These are phyloP conservation scores for Ogataea nonfermentans DNA, from an alignment of 805 yeast species.

Conservation along the genomic window DNA sequence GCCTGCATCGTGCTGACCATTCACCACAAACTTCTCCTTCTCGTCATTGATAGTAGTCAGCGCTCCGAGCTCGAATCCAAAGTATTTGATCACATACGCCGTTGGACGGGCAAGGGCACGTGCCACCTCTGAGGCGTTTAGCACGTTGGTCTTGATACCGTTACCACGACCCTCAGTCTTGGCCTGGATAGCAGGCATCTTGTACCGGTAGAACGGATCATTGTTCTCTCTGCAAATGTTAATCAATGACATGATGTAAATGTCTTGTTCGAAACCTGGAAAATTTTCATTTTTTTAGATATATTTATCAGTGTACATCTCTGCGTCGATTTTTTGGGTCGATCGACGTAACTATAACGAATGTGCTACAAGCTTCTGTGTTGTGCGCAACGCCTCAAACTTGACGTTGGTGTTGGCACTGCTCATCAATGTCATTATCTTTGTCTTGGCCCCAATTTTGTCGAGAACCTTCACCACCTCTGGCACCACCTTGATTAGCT, in stretches of 20 bases:
- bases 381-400: constrained; percentile 91
- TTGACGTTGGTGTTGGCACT: constrained; percentile 82
- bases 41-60: constrained; percentile 81
- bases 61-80: constrained; percentile 97
- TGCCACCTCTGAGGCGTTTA: constrained; percentile 89
- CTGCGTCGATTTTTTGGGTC: constrained; percentile 1
- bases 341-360: constrained; percentile 39
- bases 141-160: constrained; percentile 95
- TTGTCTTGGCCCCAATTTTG: constrained; percentile 63
- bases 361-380: constrained; percentile 90
- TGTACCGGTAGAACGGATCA: constrained; percentile 98
- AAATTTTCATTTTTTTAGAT: constrained; percentile 4
- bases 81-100: constrained; percentile 85
- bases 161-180: constrained; percentile 99
- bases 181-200: constrained; percentile 97
- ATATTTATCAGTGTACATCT: constrained; percentile 5
- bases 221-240: constrained; percentile 96
- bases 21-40: constrained; percentile 84
- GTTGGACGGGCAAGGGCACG: constrained; percentile 94
- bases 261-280: background rate
- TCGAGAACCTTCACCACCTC: constrained; percentile 55
- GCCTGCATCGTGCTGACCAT: constrained; percentile 89
- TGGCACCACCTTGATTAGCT: constrained; percentile 59
- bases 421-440: constrained; percentile 81
- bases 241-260: constrained; percentile 65